A percentile compares a stretch with the other conserved stretches of the same genome.
These are phyloP conservation scores for Claviceps paspali DNA, from an alignment of 2,329 filamentous ascomycete genomes.

Conservation along the genomic window DNA sequence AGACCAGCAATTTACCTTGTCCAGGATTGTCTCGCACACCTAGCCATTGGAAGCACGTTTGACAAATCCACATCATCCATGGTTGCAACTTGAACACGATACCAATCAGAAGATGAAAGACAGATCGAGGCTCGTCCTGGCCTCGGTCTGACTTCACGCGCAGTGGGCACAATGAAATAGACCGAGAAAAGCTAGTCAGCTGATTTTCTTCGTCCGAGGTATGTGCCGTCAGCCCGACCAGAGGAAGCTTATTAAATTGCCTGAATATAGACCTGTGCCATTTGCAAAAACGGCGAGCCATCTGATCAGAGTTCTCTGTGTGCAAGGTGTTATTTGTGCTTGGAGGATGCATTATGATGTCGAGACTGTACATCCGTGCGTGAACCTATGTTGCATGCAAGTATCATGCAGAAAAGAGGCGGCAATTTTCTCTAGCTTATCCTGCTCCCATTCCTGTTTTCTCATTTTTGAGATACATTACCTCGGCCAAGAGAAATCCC, in stretches of 20 bases:
- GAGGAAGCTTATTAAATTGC: too few species aligned
- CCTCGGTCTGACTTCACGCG: background rate
- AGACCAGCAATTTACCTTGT: too few species aligned
- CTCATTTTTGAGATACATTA: too few species aligned
- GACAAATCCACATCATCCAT: background rate
- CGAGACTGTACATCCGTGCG: background rate
- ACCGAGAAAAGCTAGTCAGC: background rate
- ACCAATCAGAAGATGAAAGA: background rate
- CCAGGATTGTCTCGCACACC: too few species aligned
- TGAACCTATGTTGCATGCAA: conserved; percentile 2
- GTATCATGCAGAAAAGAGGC: conserved; percentile 2
- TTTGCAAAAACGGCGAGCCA: background rate
- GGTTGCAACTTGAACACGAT: too few species aligned
- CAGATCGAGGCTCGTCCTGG: background rate
- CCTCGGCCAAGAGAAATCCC: too few species aligned
- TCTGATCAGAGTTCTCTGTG: background rate
- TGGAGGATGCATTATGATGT: conserved; percentile 1
- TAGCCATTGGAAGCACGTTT: background rate
- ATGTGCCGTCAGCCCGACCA: background rate
- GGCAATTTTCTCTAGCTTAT: conserved; percentile 32
- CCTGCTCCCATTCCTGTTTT: background rate
- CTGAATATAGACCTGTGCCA: too few species aligned
- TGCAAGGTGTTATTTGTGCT: background rate
- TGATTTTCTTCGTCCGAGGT: background rate
- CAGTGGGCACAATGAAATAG: background rate